Conservation (phyloP, 176 grass and related monocot genomes). For the Cenchrus purpureus region DNA sequence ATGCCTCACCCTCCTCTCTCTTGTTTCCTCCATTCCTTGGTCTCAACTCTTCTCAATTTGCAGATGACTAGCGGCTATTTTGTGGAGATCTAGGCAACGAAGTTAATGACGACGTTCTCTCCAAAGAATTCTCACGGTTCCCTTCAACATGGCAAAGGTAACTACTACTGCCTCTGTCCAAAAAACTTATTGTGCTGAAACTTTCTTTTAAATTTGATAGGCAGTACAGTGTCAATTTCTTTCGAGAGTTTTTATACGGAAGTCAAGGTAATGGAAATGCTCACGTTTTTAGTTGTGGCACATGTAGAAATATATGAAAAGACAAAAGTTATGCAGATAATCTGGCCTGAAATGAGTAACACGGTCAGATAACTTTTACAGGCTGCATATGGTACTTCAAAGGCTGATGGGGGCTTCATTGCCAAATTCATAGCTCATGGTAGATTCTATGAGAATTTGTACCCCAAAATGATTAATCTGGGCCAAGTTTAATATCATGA, state of each 20-base stretch:
- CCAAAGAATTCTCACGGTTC: constrained; percentile 85
- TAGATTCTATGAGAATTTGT: no score
- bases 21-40: background rate
- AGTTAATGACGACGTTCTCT: constrained; percentile 97
- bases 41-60: constrained; percentile 12
- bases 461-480: no score
- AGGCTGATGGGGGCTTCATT: no score
- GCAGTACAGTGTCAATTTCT: no score
- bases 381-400: no score
- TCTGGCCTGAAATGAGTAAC: background rate
- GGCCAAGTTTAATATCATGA: no score
- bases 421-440: no score
- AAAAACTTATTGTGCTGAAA: background rate
- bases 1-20: background rate
- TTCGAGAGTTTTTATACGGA: background rate
- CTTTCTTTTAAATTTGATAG: background rate
- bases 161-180: background rate
- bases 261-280: background rate
- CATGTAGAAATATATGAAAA: background rate
- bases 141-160: constrained; percentile 99
- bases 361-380: no score
- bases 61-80: constrained; percentile 89
- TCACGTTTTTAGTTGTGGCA: background rate
- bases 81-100: constrained; percentile 97
- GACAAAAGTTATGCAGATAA: background rate